These are phyloP conservation scores for Hyphodiscus hymeniophilus DNA, from an alignment of 495 filamentous ascomycete species.

Conservation along the genomic window DNA sequence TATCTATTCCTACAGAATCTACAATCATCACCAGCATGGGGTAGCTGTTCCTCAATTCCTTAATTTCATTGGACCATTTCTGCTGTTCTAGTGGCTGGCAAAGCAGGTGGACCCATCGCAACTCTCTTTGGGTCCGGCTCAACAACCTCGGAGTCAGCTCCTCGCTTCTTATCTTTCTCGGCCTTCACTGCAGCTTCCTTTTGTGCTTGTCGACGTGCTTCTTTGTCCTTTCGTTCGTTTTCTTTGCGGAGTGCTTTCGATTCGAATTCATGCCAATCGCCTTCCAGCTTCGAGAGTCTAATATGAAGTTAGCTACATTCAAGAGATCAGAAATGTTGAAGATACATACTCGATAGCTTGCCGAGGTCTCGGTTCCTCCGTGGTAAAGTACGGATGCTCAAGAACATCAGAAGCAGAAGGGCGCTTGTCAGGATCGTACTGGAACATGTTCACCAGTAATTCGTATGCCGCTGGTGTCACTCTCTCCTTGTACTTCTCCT, in stretches of 20 bases:
- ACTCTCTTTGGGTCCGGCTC: conserved; percentile 16
- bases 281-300: conserved; percentile 74
- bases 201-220: conserved; percentile 29
- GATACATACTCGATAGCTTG: conserved; percentile 74
- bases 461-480: conserved; percentile 75
- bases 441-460: conserved; percentile 71
- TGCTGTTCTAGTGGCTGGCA: not conserved
- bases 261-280: conserved; percentile 99
- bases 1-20: too few relatives aligned
- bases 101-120: conserved; percentile 12
- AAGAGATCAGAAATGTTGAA: not conserved
- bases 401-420: conserved; percentile 82
- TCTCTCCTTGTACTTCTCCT: conserved; percentile 66
- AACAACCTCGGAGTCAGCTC: conserved; percentile 10
- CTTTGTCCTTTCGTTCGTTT: conserved; percentile 70
- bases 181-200: conserved; percentile 15
- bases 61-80: too few relatives aligned
- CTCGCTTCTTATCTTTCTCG: conserved; percentile 24
- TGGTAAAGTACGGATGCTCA: conserved; percentile 79
- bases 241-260: conserved; percentile 91
- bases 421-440: conserved; percentile 77
- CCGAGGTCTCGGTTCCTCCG: conserved; percentile 69
- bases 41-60: too few relatives aligned
- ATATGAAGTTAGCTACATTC: conserved; percentile 21
- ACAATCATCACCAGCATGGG: too few relatives aligned